Percentiles rank a stretch among this genome's conserved stretches.
phyloP scores from a whole-genome alignment of 495 filamentous ascomycete species.

The Penicillium soppii region DNA sequence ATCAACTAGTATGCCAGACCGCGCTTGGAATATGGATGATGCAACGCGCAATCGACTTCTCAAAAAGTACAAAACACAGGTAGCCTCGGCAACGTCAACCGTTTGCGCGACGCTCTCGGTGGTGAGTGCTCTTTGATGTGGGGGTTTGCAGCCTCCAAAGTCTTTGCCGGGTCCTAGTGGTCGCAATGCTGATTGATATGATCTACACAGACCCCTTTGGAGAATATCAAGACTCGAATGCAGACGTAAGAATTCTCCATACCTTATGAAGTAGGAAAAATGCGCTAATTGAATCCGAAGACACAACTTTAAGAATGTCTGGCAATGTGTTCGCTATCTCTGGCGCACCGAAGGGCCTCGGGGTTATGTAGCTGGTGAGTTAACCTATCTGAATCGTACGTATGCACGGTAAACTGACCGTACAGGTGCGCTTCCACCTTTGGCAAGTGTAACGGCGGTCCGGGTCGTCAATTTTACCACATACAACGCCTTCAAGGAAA shows the following conservation, averaged over 20 bases:
- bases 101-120: conserved; percentile 46
- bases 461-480: conserved; percentile 91
- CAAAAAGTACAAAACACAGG: conserved; percentile 48
- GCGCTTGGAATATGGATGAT: conserved; percentile 41
- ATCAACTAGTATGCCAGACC: conserved; percentile 34
- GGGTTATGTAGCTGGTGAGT: conserved; percentile 47
- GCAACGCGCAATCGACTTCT: conserved; percentile 39
- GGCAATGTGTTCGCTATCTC: conserved; percentile 42
- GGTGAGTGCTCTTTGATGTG: conserved; percentile 28
- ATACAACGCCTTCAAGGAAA: conserved; percentile 81
- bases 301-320: conserved; percentile 44
- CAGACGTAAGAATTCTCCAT: conserved; percentile 38
- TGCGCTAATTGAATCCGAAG: conserved; percentile 6
- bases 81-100: conserved; percentile 44
- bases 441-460: conserved; percentile 85
- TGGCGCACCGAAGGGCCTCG: conserved; percentile 49
- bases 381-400: not conserved
- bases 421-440: conserved; percentile 72
- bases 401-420: conserved; percentile 1
- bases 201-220: conserved; percentile 39
- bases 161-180: not conserved
- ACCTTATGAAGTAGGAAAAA: not conserved
- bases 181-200: not conserved
- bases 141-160: too few relatives aligned
- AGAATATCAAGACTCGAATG: conserved; percentile 53